These are phyloP conservation scores for Sporothrix pallida DNA, from an alignment of 2,329 filamentous ascomycete species.

Conservation along the genomic window DNA sequence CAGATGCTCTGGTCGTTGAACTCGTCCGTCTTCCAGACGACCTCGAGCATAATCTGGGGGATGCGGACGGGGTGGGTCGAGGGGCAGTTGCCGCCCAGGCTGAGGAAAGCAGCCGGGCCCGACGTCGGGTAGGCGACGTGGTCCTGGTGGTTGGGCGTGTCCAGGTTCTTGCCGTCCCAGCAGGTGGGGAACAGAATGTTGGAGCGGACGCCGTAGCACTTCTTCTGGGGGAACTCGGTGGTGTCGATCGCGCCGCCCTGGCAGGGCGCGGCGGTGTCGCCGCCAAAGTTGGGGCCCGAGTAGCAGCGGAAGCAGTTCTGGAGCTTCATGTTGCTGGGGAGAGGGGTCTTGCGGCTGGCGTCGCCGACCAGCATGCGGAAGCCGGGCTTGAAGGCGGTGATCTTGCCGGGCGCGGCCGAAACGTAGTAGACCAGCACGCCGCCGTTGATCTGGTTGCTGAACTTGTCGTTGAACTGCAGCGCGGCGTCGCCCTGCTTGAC, in stretches of 20 bases:
- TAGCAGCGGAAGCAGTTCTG: slow-evolving; percentile 55
- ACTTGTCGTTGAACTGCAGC: slow-evolving; percentile 52
- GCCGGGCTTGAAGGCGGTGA: slow-evolving; percentile 55
- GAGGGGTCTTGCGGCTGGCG: slow-evolving; percentile 45
- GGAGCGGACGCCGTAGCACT: slow-evolving; percentile 52
- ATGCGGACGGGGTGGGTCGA: slow-evolving; percentile 50
- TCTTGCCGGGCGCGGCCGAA: slow-evolving; percentile 49
- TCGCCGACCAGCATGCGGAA: slow-evolving; percentile 58
- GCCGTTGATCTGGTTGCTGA: slow-evolving; percentile 50
- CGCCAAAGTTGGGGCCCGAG: slow-evolving; percentile 54
- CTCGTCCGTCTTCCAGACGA: slow-evolving; percentile 52
- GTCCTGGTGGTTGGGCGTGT: slow-evolving; percentile 54
- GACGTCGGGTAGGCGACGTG: slow-evolving; percentile 53
- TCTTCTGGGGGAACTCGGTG: slow-evolving; percentile 47
- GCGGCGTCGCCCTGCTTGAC: slow-evolving; percentile 58
- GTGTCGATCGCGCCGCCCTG: slow-evolving; percentile 52
- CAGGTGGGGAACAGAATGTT: slow-evolving; percentile 58
- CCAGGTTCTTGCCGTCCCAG: slow-evolving; percentile 57
- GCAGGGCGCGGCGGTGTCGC: slow-evolving; percentile 51
- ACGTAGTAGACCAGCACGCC: slow-evolving; percentile 57
- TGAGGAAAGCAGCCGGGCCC: slow-evolving; percentile 52
- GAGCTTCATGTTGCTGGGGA: slow-evolving; percentile 43
- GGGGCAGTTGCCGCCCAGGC: slow-evolving; percentile 50
- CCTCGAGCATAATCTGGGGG: slow-evolving; percentile 56
- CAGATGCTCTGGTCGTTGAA: slow-evolving; percentile 49